These are phyloP conservation scores for Auricularia heimuer DNA, from an alignment of 768 basidiomycete species.

Conservation along the genomic window DNA sequence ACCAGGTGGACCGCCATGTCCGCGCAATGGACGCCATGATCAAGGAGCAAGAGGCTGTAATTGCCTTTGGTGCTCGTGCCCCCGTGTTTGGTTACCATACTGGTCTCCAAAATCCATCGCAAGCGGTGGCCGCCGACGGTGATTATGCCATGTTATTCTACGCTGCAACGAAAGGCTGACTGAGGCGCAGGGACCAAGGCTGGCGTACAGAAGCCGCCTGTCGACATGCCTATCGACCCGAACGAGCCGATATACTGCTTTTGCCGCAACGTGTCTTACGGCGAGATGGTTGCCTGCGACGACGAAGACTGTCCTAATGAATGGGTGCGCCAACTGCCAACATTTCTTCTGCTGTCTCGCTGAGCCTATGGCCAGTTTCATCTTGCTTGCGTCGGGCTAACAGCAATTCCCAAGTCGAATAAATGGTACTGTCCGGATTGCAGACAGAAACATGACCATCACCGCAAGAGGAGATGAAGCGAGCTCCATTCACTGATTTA, in stretches of 20 bases:
- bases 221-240: slow-evolving; percentile 16
- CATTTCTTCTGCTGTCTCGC: slow-evolving; percentile 19
- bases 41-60: neutral
- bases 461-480: neutral
- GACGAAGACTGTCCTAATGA: slow-evolving; percentile 68
- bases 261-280: slow-evolving; percentile 76
- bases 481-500: too few relatives aligned
- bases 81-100: neutral
- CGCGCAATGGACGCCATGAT: neutral
- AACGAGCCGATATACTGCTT: slow-evolving; percentile 68
- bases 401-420: neutral
- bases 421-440: neutral
- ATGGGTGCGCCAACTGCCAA: slow-evolving; percentile 79
- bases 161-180: neutral
- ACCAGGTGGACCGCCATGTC: neutral
- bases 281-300: slow-evolving; percentile 94
- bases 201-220: neutral
- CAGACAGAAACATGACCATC: neutral
- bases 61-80: neutral
- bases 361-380: neutral
- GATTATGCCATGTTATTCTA: neutral
- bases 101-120: neutral
- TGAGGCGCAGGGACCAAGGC: neutral
- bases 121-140: neutral
- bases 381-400: neutral